A percentile compares a stretch with the other conserved stretches of the same genome.
Conservation (phyloP, 176 grass and related monocot genomes). For the Alloteropsis semialata region DNA sequence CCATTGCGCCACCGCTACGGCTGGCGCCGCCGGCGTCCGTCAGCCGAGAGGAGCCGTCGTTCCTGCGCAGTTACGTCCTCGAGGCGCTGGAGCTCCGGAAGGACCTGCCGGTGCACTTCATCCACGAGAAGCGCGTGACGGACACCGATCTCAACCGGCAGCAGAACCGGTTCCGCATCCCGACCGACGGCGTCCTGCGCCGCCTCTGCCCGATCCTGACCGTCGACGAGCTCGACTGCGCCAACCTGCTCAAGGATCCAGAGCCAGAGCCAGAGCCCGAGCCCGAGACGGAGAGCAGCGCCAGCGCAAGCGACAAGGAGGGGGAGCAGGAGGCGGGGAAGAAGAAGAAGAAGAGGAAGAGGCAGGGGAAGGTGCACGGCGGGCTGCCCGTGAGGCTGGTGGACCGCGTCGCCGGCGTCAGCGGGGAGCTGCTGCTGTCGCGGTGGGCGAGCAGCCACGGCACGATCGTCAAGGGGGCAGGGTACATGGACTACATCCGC, state of each 20-base stretch:
- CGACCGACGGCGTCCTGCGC: background rate
- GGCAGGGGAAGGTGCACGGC: background rate
- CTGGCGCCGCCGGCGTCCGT: no score
- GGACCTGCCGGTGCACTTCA: background rate
- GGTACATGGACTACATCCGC: background rate
- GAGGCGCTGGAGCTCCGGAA: background rate
- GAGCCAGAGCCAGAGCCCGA: background rate
- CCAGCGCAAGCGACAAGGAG: no score
- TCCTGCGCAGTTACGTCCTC: background rate
- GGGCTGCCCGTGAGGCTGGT: background rate
- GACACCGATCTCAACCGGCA: background rate
- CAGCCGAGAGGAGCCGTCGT: background rate
- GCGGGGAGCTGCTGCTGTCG: background rate
- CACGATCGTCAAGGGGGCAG: background rate
- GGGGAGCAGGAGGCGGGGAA: no score
- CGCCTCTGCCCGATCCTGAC: background rate
- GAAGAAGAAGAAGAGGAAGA: background rate
- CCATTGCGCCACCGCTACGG: no score
- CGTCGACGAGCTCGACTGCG: background rate
- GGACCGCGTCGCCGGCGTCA: background rate
- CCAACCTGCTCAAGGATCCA: background rate
- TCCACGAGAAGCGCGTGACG: background rate
- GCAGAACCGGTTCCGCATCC: slow-evolving; percentile 19
- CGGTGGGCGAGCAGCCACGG: background rate
- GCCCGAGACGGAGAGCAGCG: no score